Evolutionary conservation across 805 yeast genomes (phyloP).

Genomic region (Wickerhamiella azyma): DNA sequence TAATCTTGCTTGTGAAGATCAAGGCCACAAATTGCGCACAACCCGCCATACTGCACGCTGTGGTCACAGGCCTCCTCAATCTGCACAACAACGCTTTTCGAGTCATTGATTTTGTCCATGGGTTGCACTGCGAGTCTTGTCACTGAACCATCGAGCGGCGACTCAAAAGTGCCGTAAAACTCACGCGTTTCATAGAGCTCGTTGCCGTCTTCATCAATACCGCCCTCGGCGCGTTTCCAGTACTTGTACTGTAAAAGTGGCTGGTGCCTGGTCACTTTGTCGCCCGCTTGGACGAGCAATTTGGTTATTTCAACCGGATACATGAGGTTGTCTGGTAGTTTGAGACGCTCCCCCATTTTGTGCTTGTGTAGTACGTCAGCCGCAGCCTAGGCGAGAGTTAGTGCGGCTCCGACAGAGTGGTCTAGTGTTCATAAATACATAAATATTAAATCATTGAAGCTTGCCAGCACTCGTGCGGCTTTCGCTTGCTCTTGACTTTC

Average conservation of each 20-base stretch:
- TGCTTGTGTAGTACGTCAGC: neutral
- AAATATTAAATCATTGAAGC: neutral
- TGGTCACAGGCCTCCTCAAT: slow-evolving; percentile 80
- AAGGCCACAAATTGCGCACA: slow-evolving; percentile 88
- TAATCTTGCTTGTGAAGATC: slow-evolving; percentile 50
- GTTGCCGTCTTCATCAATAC: slow-evolving; percentile 25
- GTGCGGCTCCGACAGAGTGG: no score
- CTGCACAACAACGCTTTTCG: slow-evolving; percentile 37
- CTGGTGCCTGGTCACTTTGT: slow-evolving; percentile 36
- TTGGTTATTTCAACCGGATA: slow-evolving; percentile 55
- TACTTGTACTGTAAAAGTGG: slow-evolving; percentile 50
- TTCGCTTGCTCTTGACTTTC: neutral
- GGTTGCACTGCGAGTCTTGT: slow-evolving; percentile 35
- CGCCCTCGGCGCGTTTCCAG: slow-evolving; percentile 38
- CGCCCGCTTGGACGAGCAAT: slow-evolving; percentile 34
- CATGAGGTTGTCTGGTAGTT: slow-evolving; percentile 46
- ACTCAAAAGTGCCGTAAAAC: slow-evolving; percentile 45
- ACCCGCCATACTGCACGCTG: slow-evolving; percentile 84
- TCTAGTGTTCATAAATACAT: neutral
- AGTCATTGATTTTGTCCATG: slow-evolving; percentile 43
- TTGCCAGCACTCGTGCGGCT: neutral
- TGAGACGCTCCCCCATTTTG: neutral
- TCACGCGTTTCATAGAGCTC: slow-evolving; percentile 25
- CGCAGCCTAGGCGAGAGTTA: no score
- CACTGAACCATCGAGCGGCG: slow-evolving; percentile 67